Percentiles rank a stretch among this genome's conserved stretches.
phyloP scores from a whole-genome alignment of 2,329 filamentous ascomycete species.

The Sarocladiaceae sp. region DNA sequence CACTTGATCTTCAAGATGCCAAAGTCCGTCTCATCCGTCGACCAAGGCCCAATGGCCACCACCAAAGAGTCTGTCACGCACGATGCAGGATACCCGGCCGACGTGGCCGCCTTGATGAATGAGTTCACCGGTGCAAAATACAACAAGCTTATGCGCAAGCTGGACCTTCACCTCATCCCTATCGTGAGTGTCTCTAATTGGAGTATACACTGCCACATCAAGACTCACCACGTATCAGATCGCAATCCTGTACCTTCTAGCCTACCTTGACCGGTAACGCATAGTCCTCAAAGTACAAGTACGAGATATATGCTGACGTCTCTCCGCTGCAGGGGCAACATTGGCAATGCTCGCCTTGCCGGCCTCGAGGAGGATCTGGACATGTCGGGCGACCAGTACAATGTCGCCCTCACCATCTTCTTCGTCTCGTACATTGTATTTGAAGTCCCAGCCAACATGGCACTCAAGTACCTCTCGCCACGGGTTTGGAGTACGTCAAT shows the following conservation, averaged over 20 bases:
- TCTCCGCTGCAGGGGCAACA: constrained; percentile 17
- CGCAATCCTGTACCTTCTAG: not conserved
- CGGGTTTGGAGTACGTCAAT: constrained; percentile 11
- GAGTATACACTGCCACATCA: too few species aligned
- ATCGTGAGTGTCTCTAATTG: not conserved
- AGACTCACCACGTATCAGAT: not conserved
- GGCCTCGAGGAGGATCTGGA: constrained; percentile 43
- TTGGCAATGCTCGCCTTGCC: constrained; percentile 30
- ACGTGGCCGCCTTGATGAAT: not conserved
- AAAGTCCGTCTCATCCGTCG: not conserved
- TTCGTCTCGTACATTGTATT: constrained; percentile 6
- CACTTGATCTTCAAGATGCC: not conserved
- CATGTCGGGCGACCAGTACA: constrained; percentile 20
- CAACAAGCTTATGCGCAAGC: not conserved
- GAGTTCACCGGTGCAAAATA: constrained; percentile 1
- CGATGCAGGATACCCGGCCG: not conserved
- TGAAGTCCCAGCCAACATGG: constrained; percentile 7
- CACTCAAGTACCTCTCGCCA: not conserved
- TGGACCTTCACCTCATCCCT: not conserved
- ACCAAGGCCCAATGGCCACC: not conserved
- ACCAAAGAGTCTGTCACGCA: not conserved
- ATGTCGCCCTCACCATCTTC: constrained; percentile 3
- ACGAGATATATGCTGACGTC: constrained; percentile 34
- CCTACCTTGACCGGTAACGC: constrained; percentile 5
- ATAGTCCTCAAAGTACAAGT: constrained; percentile 30